phyloP scores from a whole-genome alignment of 768 basidiomycete species.

The Suillus placidus region DNA sequence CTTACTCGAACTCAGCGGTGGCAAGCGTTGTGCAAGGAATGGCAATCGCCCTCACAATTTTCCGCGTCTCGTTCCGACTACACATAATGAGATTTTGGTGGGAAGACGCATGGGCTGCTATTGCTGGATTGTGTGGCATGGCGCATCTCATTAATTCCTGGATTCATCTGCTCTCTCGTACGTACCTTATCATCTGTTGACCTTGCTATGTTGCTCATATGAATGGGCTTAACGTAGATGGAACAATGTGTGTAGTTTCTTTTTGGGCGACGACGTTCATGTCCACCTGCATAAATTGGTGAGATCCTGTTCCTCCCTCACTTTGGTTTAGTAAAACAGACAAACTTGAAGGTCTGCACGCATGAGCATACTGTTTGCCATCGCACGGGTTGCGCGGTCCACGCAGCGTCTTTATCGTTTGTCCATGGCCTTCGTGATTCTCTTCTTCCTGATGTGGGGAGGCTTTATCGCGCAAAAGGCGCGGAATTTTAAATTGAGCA shows the following conservation, averaged over 20 bases:
- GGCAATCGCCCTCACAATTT: slow-evolving; percentile 22
- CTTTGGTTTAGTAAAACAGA: background rate
- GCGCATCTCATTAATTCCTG: slow-evolving; percentile 19
- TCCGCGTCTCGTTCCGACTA: slow-evolving; percentile 33
- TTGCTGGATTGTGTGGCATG: slow-evolving; percentile 20
- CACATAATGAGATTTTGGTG: slow-evolving; percentile 30
- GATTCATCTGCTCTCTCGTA: slow-evolving; percentile 12
- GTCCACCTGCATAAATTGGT: slow-evolving; percentile 2
- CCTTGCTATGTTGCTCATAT: background rate
- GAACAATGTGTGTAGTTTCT: background rate
- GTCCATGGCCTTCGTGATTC: slow-evolving; percentile 5
- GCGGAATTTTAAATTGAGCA: slow-evolving; percentile 4
- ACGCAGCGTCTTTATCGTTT: slow-evolving; percentile 9
- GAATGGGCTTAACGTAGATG: background rate
- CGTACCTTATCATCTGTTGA: slow-evolving; percentile 12
- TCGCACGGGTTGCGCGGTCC: slow-evolving; percentile 28
- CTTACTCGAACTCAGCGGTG: slow-evolving; percentile 1
- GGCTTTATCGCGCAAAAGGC: background rate
- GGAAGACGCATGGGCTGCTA: slow-evolving; percentile 33
- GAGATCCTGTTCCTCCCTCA: background rate
- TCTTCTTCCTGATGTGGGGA: slow-evolving; percentile 8
- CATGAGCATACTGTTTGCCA: slow-evolving; percentile 29
- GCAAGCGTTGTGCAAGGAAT: slow-evolving; percentile 22
- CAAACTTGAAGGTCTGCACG: slow-evolving; percentile 27
- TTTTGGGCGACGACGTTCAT: background rate